Evolutionary conservation across 805 yeast species (phyloP).

Genomic region (Jamesozyma jinghongensis): DNA sequence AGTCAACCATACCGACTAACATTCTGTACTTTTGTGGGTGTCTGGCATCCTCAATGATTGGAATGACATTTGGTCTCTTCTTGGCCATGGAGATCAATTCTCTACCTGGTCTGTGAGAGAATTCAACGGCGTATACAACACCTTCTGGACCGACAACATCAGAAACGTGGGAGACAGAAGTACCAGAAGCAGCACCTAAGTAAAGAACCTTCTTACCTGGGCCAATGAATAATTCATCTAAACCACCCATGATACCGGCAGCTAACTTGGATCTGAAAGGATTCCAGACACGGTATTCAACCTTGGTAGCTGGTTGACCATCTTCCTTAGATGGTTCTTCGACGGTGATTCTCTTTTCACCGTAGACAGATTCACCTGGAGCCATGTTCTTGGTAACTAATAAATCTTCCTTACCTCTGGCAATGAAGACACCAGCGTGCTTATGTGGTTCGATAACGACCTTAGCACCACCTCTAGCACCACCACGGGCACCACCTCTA

Average conservation of each 20-base stretch:
- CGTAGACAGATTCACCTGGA: slow-evolving; percentile 98
- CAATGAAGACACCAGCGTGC: slow-evolving; percentile 98
- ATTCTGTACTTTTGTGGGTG: slow-evolving; percentile 99
- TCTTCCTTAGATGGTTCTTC: slow-evolving; percentile 90
- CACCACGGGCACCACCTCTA: slow-evolving; percentile 64
- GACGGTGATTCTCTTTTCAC: slow-evolving; percentile 90
- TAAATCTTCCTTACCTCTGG: slow-evolving; percentile 99
- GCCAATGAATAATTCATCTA: slow-evolving; percentile 92
- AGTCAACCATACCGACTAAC: slow-evolving; percentile 98
- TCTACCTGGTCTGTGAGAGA: slow-evolving; percentile 99
- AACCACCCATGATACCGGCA: slow-evolving; percentile 99
- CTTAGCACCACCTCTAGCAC: slow-evolving; percentile 87
- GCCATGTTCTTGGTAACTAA: slow-evolving; percentile 94
- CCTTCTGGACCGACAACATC: slow-evolving; percentile 99
- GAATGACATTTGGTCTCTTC: slow-evolving; percentile 98
- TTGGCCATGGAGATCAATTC: slow-evolving; percentile 99
- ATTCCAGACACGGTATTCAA: slow-evolving; percentile 99
- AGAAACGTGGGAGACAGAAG: slow-evolving; percentile 96
- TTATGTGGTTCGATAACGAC: slow-evolving; percentile 98
- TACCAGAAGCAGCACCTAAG: slow-evolving; percentile 99
- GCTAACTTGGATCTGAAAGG: slow-evolving; percentile 99
- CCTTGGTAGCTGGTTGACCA: slow-evolving; percentile 83
- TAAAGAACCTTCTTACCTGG: slow-evolving; percentile 98
- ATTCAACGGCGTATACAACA: slow-evolving; percentile 96
- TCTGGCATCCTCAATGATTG: slow-evolving; percentile 99